Percentiles rank a stretch among this genome's conserved stretches.
Conservation (phyloP, 1,284 basidiomycete genomes). For the Ustanciosporium gigantosporum region DNA sequence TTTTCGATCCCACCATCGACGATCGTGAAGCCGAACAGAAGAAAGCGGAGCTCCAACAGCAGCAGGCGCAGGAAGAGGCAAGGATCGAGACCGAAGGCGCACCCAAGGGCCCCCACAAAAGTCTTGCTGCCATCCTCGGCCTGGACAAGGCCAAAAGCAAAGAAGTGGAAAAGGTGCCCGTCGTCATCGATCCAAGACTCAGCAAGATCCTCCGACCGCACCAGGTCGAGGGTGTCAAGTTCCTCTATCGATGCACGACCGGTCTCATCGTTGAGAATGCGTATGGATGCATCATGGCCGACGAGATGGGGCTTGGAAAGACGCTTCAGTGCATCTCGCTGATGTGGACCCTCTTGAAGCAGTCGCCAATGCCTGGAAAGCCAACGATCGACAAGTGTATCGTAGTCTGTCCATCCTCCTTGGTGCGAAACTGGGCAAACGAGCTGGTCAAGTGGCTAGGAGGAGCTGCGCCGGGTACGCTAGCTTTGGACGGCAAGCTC, state of each 20-base stretch:
- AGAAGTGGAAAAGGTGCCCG: conserved; percentile 77
- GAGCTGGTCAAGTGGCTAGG: conserved; percentile 69
- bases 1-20: conserved; percentile 96
- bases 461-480: conserved; percentile 47
- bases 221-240: conserved; percentile 77
- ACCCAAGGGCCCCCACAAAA: conserved; percentile 78
- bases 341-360: conserved; percentile 94
- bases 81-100: conserved; percentile 22
- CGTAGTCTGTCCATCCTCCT: conserved; percentile 93
- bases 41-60: conserved; percentile 33
- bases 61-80: conserved; percentile 29
- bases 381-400: conserved; percentile 94
- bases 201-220: conserved; percentile 66
- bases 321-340: conserved; percentile 96
- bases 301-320: conserved; percentile 90
- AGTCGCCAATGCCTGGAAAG: conserved; percentile 85
- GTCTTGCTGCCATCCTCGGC: conserved; percentile 80
- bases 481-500: conserved; percentile 57
- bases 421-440: conserved; percentile 98
- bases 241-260: conserved; percentile 92
- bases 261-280: conserved; percentile 90
- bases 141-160: conserved; percentile 52
- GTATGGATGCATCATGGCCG: conserved; percentile 98
- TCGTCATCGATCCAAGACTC: conserved; percentile 91
- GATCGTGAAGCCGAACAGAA: conserved; percentile 60